A percentile compares a stretch with the other conserved stretches of the same genome.
These are phyloP conservation scores for Plasmodium coatneyi DNA, from an alignment of 169 alveolate genomes.

Conservation along the genomic window DNA sequence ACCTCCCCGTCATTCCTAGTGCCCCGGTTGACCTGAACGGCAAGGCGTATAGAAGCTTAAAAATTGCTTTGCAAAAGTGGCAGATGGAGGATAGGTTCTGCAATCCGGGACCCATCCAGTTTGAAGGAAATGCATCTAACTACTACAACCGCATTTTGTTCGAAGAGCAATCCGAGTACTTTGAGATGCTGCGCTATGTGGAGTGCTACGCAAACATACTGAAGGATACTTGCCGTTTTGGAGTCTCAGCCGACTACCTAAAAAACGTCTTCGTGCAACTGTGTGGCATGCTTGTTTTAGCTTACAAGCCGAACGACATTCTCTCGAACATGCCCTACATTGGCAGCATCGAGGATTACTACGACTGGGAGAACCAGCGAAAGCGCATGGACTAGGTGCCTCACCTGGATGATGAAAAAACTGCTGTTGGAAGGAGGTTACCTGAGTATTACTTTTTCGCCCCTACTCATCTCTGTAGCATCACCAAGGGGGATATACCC, in stretches of 20 bases:
- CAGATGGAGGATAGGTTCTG: constrained; percentile 93
- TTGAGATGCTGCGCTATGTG: constrained; percentile 91
- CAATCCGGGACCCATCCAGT: constrained; percentile 98
- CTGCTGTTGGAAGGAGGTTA: background rate
- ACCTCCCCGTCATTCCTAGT: constrained; percentile 92
- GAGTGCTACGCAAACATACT: constrained; percentile 88
- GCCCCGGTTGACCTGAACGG: constrained; percentile 92
- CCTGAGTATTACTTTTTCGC: background rate
- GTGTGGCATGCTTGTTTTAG: constrained; percentile 83
- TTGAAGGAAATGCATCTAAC: constrained; percentile 89
- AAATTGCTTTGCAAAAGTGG: constrained; percentile 92
- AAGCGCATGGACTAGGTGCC: constrained; percentile 28
- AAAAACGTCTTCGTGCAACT: constrained; percentile 89
- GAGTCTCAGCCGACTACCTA: constrained; percentile 89
- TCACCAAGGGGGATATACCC: background rate
- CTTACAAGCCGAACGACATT: constrained; percentile 81
- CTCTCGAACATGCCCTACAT: constrained; percentile 74
- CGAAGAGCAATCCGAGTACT: constrained; percentile 92
- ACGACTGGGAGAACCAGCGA: constrained; percentile 72
- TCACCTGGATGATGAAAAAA: background rate
- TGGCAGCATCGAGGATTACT: constrained; percentile 73
- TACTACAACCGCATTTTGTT: constrained; percentile 89
- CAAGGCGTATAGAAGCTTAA: constrained; percentile 86
- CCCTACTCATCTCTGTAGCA: background rate
- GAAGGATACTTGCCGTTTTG: constrained; percentile 90